phyloP scores from a whole-genome alignment of 495 filamentous ascomycete genomes.

The Neurospora tetrasperma region DNA sequence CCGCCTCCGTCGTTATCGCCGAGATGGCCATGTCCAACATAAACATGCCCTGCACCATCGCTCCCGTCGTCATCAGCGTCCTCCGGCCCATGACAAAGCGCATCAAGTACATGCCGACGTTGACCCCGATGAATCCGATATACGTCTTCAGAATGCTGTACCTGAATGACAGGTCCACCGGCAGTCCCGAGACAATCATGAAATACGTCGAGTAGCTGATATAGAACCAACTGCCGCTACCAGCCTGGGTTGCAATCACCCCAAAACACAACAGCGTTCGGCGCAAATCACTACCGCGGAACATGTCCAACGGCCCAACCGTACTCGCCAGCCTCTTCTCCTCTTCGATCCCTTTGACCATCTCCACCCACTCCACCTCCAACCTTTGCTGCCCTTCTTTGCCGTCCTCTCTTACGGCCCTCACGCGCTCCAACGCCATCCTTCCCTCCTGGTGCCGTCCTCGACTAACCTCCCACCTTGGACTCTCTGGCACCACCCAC shows the following conservation, averaged over 20 bases:
- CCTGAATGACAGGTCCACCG: conserved; percentile 29
- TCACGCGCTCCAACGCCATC: conserved; percentile 28
- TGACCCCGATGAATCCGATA: conserved; percentile 30
- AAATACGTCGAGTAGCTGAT: conserved; percentile 35
- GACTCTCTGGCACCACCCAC: conserved; percentile 50
- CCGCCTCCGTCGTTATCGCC: conserved; percentile 20
- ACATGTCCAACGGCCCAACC: conserved; percentile 26
- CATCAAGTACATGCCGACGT: conserved; percentile 30
- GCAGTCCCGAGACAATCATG: conserved; percentile 27
- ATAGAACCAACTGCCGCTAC: conserved; percentile 29
- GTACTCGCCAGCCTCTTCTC: conserved; percentile 22
- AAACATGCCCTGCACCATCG: conserved; percentile 22
- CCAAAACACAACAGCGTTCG: conserved; percentile 31
- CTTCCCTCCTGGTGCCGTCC: conserved; percentile 35
- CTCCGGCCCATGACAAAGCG: conserved; percentile 27
- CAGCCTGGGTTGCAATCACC: conserved; percentile 26
- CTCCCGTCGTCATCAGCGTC: conserved; percentile 25
- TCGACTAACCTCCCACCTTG: conserved; percentile 46
- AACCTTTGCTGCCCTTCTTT: conserved; percentile 21
- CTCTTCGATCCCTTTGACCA: conserved; percentile 28
- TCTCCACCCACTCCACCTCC: conserved; percentile 32
- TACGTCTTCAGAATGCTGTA: conserved; percentile 29
- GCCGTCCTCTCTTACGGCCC: conserved; percentile 17
- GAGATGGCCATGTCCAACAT: conserved; percentile 29
- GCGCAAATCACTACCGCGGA: conserved; percentile 27